Evolutionary conservation across 148 eudicot species (phyloP).

Genomic region (Nepenthes mirabilis): DNA sequence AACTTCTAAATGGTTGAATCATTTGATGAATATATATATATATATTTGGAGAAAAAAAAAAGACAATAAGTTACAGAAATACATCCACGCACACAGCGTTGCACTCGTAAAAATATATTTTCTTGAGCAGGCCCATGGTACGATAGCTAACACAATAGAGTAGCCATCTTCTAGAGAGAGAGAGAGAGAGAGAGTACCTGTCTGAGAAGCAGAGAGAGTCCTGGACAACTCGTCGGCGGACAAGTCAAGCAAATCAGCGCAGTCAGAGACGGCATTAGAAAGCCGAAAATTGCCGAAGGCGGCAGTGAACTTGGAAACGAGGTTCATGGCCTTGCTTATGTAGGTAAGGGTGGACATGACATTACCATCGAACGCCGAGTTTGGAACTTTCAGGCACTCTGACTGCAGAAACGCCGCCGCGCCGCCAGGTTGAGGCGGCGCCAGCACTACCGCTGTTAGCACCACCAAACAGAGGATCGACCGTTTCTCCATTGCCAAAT

Average conservation of each 20-base stretch:
- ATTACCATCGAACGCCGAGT: slow-evolving; percentile 28
- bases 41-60: too few species aligned
- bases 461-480: too few species aligned
- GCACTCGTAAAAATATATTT: too few species aligned
- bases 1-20: too few species aligned
- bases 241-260: slow-evolving; percentile 62
- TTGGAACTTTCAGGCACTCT: slow-evolving; percentile 40
- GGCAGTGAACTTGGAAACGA: slow-evolving; percentile 25
- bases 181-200: slow-evolving; percentile 6
- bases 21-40: too few species aligned
- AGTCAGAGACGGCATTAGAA: slow-evolving; percentile 55
- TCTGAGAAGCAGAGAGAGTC: slow-evolving; percentile 51
- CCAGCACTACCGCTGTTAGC: too few species aligned
- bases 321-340: slow-evolving; percentile 28
- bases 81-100: too few species aligned
- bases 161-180: not conserved
- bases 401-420: not conserved
- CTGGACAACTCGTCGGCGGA: slow-evolving; percentile 45
- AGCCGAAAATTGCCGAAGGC: slow-evolving; percentile 46
- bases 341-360: slow-evolving; percentile 34
- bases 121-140: too few species aligned
- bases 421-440: not conserved
- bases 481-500: too few species aligned
- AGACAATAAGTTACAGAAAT: too few species aligned
- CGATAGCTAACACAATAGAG: too few species aligned